Evolutionary conservation across 176 grass and related monocot genomes (phyloP), one percentile per base, ranked within the genome.

Genomic region (Calamus simplicifolius): DNA sequence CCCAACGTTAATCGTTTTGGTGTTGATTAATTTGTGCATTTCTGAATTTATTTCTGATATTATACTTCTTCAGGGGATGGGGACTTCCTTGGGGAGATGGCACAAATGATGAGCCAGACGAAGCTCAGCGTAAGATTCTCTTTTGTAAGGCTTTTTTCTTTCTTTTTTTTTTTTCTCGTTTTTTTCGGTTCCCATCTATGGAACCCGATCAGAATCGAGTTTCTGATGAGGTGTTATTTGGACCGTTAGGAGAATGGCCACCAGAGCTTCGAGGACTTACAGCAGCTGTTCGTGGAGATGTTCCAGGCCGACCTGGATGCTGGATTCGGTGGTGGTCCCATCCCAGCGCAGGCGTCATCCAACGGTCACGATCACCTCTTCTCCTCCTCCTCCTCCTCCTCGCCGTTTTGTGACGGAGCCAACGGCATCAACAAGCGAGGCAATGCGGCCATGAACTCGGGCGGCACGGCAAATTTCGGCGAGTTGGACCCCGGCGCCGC

Each of bases 41-140:
- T 23, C 21, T 23, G 21, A 23, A 0, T 23, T 23, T 23, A 23
- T 23, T 23, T 23, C 21, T 23, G 21, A 23, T 23, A 23, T 23
- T 23, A 23, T 75, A 48, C 16, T 69, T 28, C 59, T 79, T 12
- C 54, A 88, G 78, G 92, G 83, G 54, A 97, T 97, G 92, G 92
- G 4, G 81, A 97, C 53, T 97, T 97, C 60, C 60, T 97, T 17
- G 81, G 84, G 58, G 92, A 97, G 82, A 97, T 97, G 81, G 75
- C 81, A 29, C 84, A 97, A 53, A 97, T 97, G 92, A 97, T 97
- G 92, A 97, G 75, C 75, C 92, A 97, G 61, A 60, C 71, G 0
- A 80, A 61, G 48, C 69, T 87, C 2, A 67, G 19, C 61, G 92
- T 97, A 88, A 82, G 83, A 74, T 38, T 21, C 0, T 2, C 52